Conservation (phyloP, 306 rosid genomes). For the Rosa multiflora region DNA sequence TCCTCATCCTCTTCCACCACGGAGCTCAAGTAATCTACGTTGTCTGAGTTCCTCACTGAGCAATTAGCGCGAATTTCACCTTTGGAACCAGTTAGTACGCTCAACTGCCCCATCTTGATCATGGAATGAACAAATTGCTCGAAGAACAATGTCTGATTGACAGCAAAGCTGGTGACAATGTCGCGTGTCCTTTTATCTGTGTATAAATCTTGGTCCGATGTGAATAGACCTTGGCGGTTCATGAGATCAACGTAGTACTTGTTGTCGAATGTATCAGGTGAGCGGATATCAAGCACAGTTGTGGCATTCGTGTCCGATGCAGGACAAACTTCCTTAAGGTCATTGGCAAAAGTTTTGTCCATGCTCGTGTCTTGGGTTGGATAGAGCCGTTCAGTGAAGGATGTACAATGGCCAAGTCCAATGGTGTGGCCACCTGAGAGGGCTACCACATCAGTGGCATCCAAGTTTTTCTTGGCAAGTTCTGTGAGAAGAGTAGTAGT, state of each 20-base stretch:
- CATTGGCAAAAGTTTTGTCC: conserved; percentile 48
- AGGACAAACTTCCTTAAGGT: conserved; percentile 46
- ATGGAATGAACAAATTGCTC: conserved; percentile 44
- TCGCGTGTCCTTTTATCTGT: conserved; percentile 32
- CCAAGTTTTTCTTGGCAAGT: conserved; percentile 32
- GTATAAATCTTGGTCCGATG: conserved; percentile 59
- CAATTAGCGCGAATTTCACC: conserved; percentile 64
- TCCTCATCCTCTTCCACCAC: conserved; percentile 36
- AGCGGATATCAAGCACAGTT: conserved; percentile 44
- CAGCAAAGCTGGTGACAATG: conserved; percentile 45
- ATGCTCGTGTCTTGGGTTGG: conserved; percentile 43
- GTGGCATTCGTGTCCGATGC: neutral
- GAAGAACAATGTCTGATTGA: conserved; percentile 44
- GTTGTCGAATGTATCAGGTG: conserved; percentile 54
- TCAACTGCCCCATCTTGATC: conserved; percentile 57
- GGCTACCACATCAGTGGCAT: conserved; percentile 47
- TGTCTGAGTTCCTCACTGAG: conserved; percentile 41
- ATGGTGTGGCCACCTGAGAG: conserved; percentile 69
- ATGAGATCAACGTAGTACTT: conserved; percentile 51
- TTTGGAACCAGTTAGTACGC: conserved; percentile 41
- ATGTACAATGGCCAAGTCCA: conserved; percentile 44
- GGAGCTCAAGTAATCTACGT: conserved; percentile 1
- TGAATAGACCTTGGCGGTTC: conserved; percentile 62
- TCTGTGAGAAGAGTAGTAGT: conserved; percentile 17
- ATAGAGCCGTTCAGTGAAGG: conserved; percentile 48